Evolutionary conservation across 306 rosid species (phyloP), one percentile per base, ranked within the genome.

Genomic region (Prunus campanulata): DNA sequence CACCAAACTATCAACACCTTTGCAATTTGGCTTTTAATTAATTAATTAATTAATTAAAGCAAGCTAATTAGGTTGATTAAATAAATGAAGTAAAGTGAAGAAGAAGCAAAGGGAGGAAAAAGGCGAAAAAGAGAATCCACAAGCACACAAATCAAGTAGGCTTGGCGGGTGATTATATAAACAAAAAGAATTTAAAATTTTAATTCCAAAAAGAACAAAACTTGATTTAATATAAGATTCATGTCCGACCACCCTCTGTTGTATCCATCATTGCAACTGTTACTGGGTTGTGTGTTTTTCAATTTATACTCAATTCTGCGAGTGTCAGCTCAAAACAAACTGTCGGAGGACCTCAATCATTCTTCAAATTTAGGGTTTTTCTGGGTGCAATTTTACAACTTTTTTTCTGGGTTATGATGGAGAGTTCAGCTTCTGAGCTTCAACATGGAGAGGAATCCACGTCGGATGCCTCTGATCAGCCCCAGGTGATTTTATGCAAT

Each of bases 381-480:
- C 22, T 46, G 27, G 78, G 47, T 67, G 24, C 32, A 22, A 10
- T 61, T 56, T 68, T n/a, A 12, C 19, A 4, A 47, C n/a, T 59
- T 62, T 65, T 72, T 48, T 42, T 66, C 44, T 39, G 44, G 64
- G 68, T 8, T 82, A 67, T 78, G 59, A 89, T 87, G 93, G 91
- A 85, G 63, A 82, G 39, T 71, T 80, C 81, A 70, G 86, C 48
- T 66, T 30, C 74, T 62, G 79, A 83, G 72, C 83, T 84, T 74
- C 83, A 52, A 74, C 77, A 24, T 65, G 71, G 59, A 19, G 83
- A 51, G 72, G 83, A 77, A 71, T 80, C 74, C 46, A 66, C 71
- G 29, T 70, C 79, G 11, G 84, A 62, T 66, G 77, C 81, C 24
- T 52, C 83, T 62, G 71, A 51, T 27, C 71, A 65, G 44, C 8